phyloP scores from a whole-genome alignment of 441 rosid species.

The Pelargonium citronellum region DNA sequence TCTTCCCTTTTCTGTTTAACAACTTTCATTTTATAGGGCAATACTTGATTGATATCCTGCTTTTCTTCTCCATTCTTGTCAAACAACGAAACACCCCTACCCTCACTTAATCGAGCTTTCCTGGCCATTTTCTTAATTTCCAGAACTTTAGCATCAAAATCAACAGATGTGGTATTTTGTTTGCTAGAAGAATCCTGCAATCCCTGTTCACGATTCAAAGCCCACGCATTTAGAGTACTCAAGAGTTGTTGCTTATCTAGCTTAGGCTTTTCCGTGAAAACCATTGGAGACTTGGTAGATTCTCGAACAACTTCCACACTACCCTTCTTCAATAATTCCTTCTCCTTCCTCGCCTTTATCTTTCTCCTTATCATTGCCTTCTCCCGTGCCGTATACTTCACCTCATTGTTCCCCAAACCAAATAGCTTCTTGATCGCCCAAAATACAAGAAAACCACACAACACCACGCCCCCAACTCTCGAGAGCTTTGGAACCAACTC shows the following conservation, averaged over 20 bases:
- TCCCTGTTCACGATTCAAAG: constrained; percentile 28
- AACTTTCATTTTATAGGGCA: constrained; percentile 14
- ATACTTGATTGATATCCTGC: constrained; percentile 19
- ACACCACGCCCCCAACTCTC: constrained; percentile 38
- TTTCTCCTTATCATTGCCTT: constrained; percentile 89
- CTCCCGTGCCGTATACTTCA: constrained; percentile 47
- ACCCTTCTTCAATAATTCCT: constrained; percentile 42
- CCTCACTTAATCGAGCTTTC: constrained; percentile 44
- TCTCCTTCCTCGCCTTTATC: constrained; percentile 56
- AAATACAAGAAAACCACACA: constrained; percentile 49
- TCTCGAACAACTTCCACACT: constrained; percentile 46
- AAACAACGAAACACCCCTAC: constrained; percentile 26
- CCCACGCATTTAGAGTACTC: constrained; percentile 44
- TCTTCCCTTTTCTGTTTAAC: constrained; percentile 21
- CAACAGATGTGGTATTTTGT: constrained; percentile 25
- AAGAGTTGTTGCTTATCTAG: constrained; percentile 52
- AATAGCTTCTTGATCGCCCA: constrained; percentile 48
- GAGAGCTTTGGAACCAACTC: constrained; percentile 38
- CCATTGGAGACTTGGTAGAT: constrained; percentile 23
- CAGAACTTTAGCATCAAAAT: constrained; percentile 38
- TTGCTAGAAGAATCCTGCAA: constrained; percentile 31
- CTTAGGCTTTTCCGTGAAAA: constrained; percentile 46
- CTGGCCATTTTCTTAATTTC: constrained; percentile 56
- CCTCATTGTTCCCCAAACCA: constrained; percentile 32
- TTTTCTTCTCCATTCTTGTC: constrained; percentile 33